Base-by-base conservation (phyloP, 2,329 filamentous ascomycete genomes). In the Aspergillus puulaauensis region DNA sequence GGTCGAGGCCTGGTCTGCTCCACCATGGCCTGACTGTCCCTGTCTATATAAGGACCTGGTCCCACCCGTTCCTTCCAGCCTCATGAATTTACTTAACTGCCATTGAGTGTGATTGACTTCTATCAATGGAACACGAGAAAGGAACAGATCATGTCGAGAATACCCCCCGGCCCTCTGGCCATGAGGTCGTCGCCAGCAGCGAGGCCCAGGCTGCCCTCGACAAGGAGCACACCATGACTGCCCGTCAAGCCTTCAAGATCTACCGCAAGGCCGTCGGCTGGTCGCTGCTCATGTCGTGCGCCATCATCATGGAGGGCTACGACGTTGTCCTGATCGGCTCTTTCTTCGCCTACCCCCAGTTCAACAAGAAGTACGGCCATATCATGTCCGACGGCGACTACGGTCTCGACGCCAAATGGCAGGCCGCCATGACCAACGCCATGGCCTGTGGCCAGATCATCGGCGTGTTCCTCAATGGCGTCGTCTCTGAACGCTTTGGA, bases 271-370 rank as follows among this genome's bases (percentile, higher is more conserved):
- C 70, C 6, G 66, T 75, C 12, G 66, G 58, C 11, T 77, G 73
- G 74, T 72, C 70, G 2, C 54, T 75, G 46, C 53, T 75, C 2
- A 55, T 76, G 9, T 75, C 73, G 6, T 68, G 68, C 0, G 66
- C 66, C 31, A 66, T 77, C 37, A 64, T 75, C 44, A 77, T 77
- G 75, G 75, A 76, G 59, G 75, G 74, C 3, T 48, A 48, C 27
- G 46, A 48, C 61, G 2, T 31, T 8, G 27, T 31, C 9, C 27
- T 31, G 27, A 31, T 31, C 27, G 27, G 27, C 27, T 31, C 27
- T 1, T 31, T 31, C 27, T 31, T 31, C 27, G 27, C 27, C 27
- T 31, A 31, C 27, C 27, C 27, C 8, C 8, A 9, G 27, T 74
- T 74, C 61, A 67, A 69, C 21, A 54, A 66, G 49, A 72, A 68